Evolutionary conservation across 169 alveolate species (phyloP), one percentile per base, ranked within the genome.

Genomic region (Besnoitia besnoiti): DNA sequence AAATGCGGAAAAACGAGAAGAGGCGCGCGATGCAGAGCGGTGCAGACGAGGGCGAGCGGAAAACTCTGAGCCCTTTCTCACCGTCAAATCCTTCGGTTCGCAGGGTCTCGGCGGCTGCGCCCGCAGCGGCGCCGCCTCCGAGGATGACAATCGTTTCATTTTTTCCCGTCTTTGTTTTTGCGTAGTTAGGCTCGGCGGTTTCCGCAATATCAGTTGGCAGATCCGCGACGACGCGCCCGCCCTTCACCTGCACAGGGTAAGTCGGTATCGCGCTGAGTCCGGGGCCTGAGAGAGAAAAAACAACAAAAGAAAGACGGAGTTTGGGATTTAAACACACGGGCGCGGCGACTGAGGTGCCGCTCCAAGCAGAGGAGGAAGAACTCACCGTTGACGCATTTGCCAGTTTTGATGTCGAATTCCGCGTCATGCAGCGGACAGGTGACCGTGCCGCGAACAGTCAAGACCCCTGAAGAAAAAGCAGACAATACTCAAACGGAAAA

Each of bases 41-140:
- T 16, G 35, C 33, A 24, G 39, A 59, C 5, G 33, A 59, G 39
- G 35, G 21, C n/a, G n/a, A n/a, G n/a, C n/a, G n/a, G n/a, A n/a
- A n/a, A n/a, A n/a, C n/a, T n/a, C n/a, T n/a, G n/a, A n/a, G 24
- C 67, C 67, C 67, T 73, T 10, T n/a, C 46, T 27, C 37, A 88
- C 97, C 98, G n/a, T 89, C 75, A 85, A 91, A 97, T 37, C 98
- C 98, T 76, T 95, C 93, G n/a, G 94, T 85, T 5, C 97, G 91
- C 73, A 97, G 93, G 33, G 98, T 95, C 88, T 96, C 98, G 1
- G 95, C 95, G 10, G 98, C 98, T 4, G 98, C 96, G 61, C 91
- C 93, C 0, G 97, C 98, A 50, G 98, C 98, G 5, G 98, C 97
- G 24, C 98, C 98, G 0, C 97, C 98, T 0, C 98, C 98, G n/a